Percentiles rank a stretch among this genome's conserved stretches.
Conservation (phyloP, 164 flowering plant genomes). For the Piper longum region DNA sequence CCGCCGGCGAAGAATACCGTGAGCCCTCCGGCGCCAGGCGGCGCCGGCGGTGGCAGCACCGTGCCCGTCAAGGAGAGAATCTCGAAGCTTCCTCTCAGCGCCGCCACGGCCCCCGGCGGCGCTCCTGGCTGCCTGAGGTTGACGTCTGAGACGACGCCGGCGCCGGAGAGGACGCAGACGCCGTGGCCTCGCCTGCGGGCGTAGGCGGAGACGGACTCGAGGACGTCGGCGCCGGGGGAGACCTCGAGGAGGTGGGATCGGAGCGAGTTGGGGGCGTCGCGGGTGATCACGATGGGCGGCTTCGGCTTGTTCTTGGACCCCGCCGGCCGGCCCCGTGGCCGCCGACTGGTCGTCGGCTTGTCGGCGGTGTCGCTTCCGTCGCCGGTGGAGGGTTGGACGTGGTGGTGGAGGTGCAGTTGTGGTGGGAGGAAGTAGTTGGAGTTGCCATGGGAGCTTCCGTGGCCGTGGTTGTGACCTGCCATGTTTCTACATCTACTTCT, state of each 20-base stretch:
- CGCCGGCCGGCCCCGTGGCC: constrained; percentile 21
- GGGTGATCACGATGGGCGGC: constrained; percentile 21
- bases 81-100: constrained; percentile 21
- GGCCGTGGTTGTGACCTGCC: too few species aligned
- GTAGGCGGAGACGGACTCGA: constrained; percentile 12
- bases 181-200: constrained; percentile 21
- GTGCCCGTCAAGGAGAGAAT: constrained; percentile 20
- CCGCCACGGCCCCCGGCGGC: constrained; percentile 12
- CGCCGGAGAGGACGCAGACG: constrained; percentile 19
- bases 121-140: constrained; percentile 18
- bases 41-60: constrained; percentile 24
- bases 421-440: too few species aligned
- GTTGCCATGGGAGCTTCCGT: too few species aligned
- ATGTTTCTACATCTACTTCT: too few species aligned
- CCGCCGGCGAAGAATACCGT: constrained; percentile 21
- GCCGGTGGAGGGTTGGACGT: constrained; percentile 8
- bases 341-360: constrained; percentile 11
- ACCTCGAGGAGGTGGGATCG: constrained; percentile 20
- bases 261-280: constrained; percentile 21
- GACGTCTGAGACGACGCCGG: constrained; percentile 18
- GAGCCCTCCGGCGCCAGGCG: constrained; percentile 19
- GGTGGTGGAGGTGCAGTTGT: too few species aligned
- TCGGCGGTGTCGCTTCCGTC: constrained; percentile 1
- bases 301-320: constrained; percentile 28
- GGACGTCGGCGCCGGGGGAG: constrained; percentile 16